Percentiles rank a stretch among this genome's conserved stretches.
phyloP scores from a whole-genome alignment of 306 rosid species.

The Parietaria judaica region DNA sequence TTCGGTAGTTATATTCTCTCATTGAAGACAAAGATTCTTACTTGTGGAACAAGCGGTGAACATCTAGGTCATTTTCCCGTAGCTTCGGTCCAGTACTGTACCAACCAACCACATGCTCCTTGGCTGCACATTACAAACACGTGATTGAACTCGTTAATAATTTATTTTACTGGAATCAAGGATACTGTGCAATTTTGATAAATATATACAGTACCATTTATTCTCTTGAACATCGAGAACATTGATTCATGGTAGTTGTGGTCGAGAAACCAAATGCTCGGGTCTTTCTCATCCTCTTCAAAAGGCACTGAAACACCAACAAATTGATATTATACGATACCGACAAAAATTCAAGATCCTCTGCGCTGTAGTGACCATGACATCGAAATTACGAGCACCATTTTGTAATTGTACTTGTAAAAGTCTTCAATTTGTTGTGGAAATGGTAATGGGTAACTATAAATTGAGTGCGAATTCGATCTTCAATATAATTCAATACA shows the following conservation, averaged over 20 bases:
- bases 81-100: slow-evolving; percentile 91
- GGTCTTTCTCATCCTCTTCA: slow-evolving; percentile 90
- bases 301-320: slow-evolving; percentile 56
- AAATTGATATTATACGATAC: no score
- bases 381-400: no score
- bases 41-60: slow-evolving; percentile 74
- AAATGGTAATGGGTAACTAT: no score
- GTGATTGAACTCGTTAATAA: not conserved
- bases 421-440: no score
- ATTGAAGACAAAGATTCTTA: slow-evolving; percentile 20
- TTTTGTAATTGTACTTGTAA: no score
- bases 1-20: not conserved
- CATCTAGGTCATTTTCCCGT: slow-evolving; percentile 80
- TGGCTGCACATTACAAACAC: slow-evolving; percentile 40
- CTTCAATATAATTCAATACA: no score
- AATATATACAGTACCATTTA: slow-evolving; percentile 45
- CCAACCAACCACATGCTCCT: slow-evolving; percentile 93
- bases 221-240: slow-evolving; percentile 96
- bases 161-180: not conserved
- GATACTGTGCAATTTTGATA: no score
- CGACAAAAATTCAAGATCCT: no score
- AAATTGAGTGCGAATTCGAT: no score
- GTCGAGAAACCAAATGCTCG: slow-evolving; percentile 91
- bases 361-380: no score
- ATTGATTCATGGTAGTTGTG: slow-evolving; percentile 85